Percentiles rank a stretch among this genome's conserved stretches.
These are phyloP conservation scores for Infundibulicybe gibba DNA, from an alignment of 768 basidiomycete species.

Conservation along the genomic window DNA sequence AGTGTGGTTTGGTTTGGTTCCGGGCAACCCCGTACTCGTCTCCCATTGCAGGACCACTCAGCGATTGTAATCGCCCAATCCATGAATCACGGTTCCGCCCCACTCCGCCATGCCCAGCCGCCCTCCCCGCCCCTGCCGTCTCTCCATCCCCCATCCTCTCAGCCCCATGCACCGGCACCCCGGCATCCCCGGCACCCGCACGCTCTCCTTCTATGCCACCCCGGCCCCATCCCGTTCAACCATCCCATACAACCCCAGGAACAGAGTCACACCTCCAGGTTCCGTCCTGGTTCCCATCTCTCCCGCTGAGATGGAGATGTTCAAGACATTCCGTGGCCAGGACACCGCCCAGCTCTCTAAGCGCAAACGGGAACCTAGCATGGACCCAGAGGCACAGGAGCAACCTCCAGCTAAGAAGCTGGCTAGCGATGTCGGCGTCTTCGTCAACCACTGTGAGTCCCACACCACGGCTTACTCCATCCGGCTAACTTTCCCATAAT, in stretches of 20 bases:
- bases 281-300: constrained; percentile 67
- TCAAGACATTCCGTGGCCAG: constrained; percentile 51
- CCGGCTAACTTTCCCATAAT: constrained; percentile 36
- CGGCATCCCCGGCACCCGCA: constrained; percentile 13
- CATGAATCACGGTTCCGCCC: no score
- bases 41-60: no score
- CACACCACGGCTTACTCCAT: constrained; percentile 1
- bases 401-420: constrained; percentile 45
- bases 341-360: constrained; percentile 53
- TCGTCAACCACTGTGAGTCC: constrained; percentile 74
- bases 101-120: constrained; percentile 20
- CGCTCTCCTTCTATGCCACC: constrained; percentile 27
- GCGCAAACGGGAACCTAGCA: constrained; percentile 44
- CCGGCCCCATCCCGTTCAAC: constrained; percentile 27
- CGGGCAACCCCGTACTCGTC: no score
- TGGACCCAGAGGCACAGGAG: constrained; percentile 35
- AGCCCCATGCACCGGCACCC: background rate
- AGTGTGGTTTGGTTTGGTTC: no score
- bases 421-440: constrained; percentile 67
- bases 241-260: constrained; percentile 63
- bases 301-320: constrained; percentile 55
- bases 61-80: no score
- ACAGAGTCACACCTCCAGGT: constrained; percentile 55
- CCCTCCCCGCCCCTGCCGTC: constrained; percentile 21
- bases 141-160: constrained; percentile 31